Conservation (phyloP, 2,329 filamentous ascomycete species). For the Phoma herbarum region DNA sequence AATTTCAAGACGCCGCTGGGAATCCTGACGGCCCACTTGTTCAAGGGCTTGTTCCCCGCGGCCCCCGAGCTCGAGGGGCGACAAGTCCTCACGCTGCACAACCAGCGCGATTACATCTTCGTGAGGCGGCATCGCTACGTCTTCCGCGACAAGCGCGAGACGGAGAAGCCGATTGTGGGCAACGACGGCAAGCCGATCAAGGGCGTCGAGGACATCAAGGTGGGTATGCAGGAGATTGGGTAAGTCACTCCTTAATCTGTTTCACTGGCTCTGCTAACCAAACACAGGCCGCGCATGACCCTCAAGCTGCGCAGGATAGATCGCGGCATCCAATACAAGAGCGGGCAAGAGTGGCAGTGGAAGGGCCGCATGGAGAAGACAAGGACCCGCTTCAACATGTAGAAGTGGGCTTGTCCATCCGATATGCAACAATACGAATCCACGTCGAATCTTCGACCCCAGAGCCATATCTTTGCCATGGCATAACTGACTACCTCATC, state of each 20-base stretch:
- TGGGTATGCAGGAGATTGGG: slow-evolving; percentile 89
- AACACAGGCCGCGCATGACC: slow-evolving; percentile 65
- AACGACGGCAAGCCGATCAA: slow-evolving; percentile 83
- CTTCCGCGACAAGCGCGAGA: slow-evolving; percentile 86
- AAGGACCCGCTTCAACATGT: slow-evolving; percentile 92
- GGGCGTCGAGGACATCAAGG: slow-evolving; percentile 84
- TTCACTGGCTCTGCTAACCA: slow-evolving; percentile 5
- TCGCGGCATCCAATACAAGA: slow-evolving; percentile 80
- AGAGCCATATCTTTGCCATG: background rate
- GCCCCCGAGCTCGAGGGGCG: slow-evolving; percentile 84
- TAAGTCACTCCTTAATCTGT: slow-evolving; percentile 3
- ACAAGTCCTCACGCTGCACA: slow-evolving; percentile 91
- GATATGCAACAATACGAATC: background rate
- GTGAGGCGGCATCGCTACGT: slow-evolving; percentile 89
- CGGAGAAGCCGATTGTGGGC: slow-evolving; percentile 85
- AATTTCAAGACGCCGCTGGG: slow-evolving; percentile 95
- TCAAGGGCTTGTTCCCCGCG: slow-evolving; percentile 80
- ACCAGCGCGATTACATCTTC: slow-evolving; percentile 97
- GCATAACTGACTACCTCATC: no score
- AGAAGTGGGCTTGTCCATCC: slow-evolving; percentile 21
- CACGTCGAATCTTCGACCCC: background rate
- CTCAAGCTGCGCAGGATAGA: slow-evolving; percentile 91
- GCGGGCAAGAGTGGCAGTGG: slow-evolving; percentile 94
- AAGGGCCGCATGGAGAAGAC: slow-evolving; percentile 94
- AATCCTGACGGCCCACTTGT: slow-evolving; percentile 82